Conservation (phyloP, 1,284 basidiomycete genomes). For the Athelia sp. region DNA sequence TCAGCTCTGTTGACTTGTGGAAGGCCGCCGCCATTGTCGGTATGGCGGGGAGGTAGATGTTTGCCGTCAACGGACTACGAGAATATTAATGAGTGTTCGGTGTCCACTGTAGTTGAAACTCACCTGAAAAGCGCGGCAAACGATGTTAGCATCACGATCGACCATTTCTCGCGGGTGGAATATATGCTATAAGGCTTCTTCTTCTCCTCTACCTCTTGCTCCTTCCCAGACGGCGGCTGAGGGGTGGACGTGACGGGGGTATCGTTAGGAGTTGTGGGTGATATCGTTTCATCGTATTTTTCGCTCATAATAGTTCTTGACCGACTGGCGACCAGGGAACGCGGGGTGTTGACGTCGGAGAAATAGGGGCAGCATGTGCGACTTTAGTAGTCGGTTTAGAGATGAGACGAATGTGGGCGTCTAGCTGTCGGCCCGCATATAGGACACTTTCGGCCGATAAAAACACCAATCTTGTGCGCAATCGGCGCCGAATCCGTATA, state of each 20-base stretch:
- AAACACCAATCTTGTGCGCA: no score
- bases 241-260: no score
- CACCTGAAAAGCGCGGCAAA: slow-evolving; percentile 62
- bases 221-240: no score
- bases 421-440: no score
- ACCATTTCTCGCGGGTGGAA: slow-evolving; percentile 57
- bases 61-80: slow-evolving; percentile 63
- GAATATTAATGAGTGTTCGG: not conserved
- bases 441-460: no score
- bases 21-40: slow-evolving; percentile 61
- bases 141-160: slow-evolving; percentile 53
- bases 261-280: no score
- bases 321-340: no score
- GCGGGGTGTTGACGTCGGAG: no score
- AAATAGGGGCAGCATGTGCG: no score
- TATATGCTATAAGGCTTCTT: slow-evolving; percentile 48
- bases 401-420: no score
- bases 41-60: slow-evolving; percentile 76
- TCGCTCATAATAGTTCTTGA: not conserved
- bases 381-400: no score
- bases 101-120: slow-evolving; percentile 1
- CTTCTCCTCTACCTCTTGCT: not conserved
- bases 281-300: not conserved
- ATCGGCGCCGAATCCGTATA: no score
- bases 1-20: slow-evolving; percentile 57